Conservation (phyloP, 75 land plant genomes). For the Pinus albicaulis region DNA sequence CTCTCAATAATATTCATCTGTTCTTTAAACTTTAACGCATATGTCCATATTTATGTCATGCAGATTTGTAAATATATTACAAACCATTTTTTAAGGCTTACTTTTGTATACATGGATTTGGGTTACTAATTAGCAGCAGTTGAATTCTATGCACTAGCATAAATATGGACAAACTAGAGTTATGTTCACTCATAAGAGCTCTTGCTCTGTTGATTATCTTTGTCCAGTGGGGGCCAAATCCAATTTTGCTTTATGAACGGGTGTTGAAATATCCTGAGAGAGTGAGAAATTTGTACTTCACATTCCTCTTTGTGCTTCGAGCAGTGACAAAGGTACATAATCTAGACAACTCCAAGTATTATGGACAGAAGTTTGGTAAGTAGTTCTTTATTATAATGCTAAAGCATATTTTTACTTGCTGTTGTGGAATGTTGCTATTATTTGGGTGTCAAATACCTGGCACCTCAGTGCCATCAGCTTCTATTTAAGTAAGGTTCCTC, state of each 20-base stretch:
- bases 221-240: conserved; percentile 85
- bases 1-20: not conserved
- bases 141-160: not conserved
- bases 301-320: conserved; percentile 85
- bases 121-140: not conserved
- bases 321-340: conserved; percentile 70
- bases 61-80: not conserved
- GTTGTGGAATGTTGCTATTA: not conserved
- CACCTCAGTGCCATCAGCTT: too few relatives aligned
- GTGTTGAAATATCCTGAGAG: conserved; percentile 81
- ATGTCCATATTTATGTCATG: not conserved
- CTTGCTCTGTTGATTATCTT: not conserved
- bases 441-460: too few relatives aligned
- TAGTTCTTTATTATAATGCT: not conserved
- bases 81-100: not conserved
- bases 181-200: not conserved
- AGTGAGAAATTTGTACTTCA: conserved; percentile 86
- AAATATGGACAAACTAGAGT: too few relatives aligned
- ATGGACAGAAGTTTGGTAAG: not conserved
- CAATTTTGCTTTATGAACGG: conserved; percentile 68
- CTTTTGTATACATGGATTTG: not conserved
- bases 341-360: not conserved
- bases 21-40: not conserved
- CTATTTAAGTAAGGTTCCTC: not conserved
- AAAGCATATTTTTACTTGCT: not conserved